Conservation (phyloP, 805 yeast species). For the Lipomyces orientalis region DNA sequence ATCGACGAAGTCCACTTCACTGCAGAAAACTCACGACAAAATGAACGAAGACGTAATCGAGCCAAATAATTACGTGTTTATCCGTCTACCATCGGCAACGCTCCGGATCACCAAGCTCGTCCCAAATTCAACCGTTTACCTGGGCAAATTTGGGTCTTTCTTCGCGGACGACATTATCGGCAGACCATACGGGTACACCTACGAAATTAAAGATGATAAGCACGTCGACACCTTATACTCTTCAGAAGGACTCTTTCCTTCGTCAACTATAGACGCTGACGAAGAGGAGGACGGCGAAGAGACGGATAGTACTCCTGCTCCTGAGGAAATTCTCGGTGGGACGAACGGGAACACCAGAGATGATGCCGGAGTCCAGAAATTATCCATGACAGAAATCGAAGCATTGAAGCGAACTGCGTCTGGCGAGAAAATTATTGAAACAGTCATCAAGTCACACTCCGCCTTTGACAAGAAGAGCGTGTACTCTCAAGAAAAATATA, state of each 20-base stretch:
- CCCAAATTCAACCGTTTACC: constrained; percentile 63
- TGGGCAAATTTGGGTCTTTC: constrained; percentile 94
- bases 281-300: constrained; percentile 41
- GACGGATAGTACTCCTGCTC: constrained; percentile 43
- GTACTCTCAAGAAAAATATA: constrained; percentile 88
- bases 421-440: constrained; percentile 80
- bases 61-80: constrained; percentile 61
- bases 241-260: constrained; percentile 31
- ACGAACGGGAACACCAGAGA: constrained; percentile 69
- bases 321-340: constrained; percentile 43
- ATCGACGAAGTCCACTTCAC: not conserved
- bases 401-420: constrained; percentile 65
- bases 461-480: constrained; percentile 88
- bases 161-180: constrained; percentile 76
- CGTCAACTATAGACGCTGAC: constrained; percentile 29
- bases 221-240: constrained; percentile 39
- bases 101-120: constrained; percentile 72
- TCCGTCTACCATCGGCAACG: constrained; percentile 83
- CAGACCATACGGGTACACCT: constrained; percentile 83
- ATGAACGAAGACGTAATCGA: constrained; percentile 46
- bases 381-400: constrained; percentile 83
- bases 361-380: constrained; percentile 72
- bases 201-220: constrained; percentile 71
- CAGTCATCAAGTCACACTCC: constrained; percentile 80
- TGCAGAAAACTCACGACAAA: not conserved